A percentile compares a stretch with the other conserved stretches of the same genome.
These are phyloP conservation scores for Boletus eberwhitei DNA, from an alignment of 768 basidiomycete genomes.

Conservation along the genomic window DNA sequence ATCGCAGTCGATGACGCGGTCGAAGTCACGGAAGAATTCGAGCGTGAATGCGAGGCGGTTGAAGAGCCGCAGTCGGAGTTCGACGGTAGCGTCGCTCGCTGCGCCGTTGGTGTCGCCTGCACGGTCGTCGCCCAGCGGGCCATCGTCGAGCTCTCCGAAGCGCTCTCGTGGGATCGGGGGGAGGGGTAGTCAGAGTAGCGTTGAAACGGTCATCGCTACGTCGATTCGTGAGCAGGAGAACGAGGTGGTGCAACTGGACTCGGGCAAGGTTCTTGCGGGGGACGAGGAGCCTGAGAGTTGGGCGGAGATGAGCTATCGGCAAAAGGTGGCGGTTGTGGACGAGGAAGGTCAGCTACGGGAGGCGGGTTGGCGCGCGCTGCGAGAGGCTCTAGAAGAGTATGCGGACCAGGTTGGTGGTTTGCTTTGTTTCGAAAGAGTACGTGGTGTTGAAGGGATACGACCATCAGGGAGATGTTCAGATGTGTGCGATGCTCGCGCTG, in stretches of 20 bases:
- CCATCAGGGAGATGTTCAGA: constrained; percentile 74
- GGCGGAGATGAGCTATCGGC: constrained; percentile 25
- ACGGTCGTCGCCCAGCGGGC: constrained; percentile 11
- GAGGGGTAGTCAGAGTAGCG: constrained; percentile 61
- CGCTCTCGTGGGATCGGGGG: constrained; percentile 32
- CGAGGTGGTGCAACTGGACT: constrained; percentile 15
- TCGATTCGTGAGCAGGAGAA: constrained; percentile 41
- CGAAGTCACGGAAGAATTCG: constrained; percentile 32
- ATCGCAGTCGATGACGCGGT: constrained; percentile 29
- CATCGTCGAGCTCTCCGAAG: constrained; percentile 11
- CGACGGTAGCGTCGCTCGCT: constrained; percentile 61
- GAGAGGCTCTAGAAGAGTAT: constrained; percentile 56
- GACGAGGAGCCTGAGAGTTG: constrained; percentile 27
- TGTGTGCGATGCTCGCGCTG: constrained; percentile 68
- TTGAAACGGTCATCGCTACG: constrained; percentile 65
- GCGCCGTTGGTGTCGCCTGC: constrained; percentile 33
- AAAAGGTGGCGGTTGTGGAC: constrained; percentile 30
- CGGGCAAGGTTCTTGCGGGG: constrained; percentile 27
- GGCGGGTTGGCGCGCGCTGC: constrained; percentile 55
- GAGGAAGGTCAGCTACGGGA: constrained; percentile 52
- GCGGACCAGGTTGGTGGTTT: constrained; percentile 51
- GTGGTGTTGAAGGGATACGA: neutral
- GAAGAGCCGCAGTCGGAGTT: constrained; percentile 55
- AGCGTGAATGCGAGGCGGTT: constrained; percentile 11
- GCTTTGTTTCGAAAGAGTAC: neutral